A percentile compares a stretch with the other conserved stretches of the same genome.
Evolutionary conservation across 331 rosid species (phyloP).

Genomic region (Arachis monticola): DNA sequence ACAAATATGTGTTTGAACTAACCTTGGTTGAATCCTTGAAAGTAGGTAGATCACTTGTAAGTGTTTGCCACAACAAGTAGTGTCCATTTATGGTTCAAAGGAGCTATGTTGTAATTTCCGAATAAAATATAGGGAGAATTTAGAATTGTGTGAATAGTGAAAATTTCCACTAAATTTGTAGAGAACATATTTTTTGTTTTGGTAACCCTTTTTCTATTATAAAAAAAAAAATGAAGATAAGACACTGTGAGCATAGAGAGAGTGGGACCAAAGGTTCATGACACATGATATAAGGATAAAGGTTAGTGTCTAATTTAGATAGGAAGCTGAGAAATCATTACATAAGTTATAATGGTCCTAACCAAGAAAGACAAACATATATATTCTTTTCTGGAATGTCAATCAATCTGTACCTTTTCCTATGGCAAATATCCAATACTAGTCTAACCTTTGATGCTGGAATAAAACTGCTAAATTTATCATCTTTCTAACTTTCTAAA

Average conservation of each 20-base stretch:
- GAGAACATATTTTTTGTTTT: too few species aligned
- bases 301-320: constrained; percentile 40
- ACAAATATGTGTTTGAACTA: constrained; percentile 52
- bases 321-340: constrained; percentile 45
- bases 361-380: constrained; percentile 16
- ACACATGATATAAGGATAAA: constrained; percentile 35
- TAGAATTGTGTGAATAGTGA: too few species aligned
- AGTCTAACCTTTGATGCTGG: constrained; percentile 8
- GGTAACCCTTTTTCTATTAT: too few species aligned
- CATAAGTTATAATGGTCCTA: constrained; percentile 34
- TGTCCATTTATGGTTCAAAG: neutral
- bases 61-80: neutral
- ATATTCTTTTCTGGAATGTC: constrained; percentile 24
- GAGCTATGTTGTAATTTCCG: neutral
- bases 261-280: constrained; percentile 12
- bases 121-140: neutral
- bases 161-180: too few species aligned
- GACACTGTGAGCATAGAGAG: neutral
- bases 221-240: neutral
- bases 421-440: neutral
- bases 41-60: constrained; percentile 40
- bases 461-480: neutral
- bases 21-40: constrained; percentile 12
- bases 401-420: neutral
- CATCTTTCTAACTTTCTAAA: constrained; percentile 13